Conservation (phyloP, 768 basidiomycete species). For the Boletellus emodensis region DNA sequence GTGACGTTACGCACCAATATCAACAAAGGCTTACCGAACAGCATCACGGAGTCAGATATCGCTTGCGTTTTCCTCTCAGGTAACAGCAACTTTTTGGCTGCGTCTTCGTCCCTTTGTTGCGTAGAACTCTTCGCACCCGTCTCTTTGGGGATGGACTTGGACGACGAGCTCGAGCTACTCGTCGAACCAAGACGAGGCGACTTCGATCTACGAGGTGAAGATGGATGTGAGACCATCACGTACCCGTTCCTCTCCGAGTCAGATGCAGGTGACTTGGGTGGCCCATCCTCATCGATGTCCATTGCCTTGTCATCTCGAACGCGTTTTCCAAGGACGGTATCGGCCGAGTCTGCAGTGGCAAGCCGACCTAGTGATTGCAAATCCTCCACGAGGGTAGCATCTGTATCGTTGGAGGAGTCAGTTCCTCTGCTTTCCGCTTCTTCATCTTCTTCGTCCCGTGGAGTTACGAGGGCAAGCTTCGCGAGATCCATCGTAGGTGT, state of each 20-base stretch:
- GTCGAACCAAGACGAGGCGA: conserved; percentile 30
- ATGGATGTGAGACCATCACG: conserved; percentile 37
- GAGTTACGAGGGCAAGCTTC: conserved; percentile 86
- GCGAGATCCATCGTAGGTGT: conserved; percentile 85
- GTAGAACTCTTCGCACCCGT: conserved; percentile 25
- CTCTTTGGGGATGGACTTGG: conserved; percentile 28
- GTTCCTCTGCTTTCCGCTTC: conserved; percentile 69
- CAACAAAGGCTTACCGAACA: conserved; percentile 63
- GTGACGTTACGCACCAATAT: neutral
- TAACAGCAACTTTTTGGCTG: conserved; percentile 50
- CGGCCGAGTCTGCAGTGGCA: conserved; percentile 32
- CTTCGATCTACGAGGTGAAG: conserved; percentile 35
- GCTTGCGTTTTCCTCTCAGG: conserved; percentile 51
- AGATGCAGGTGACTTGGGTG: conserved; percentile 27
- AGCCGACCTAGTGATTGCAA: conserved; percentile 34
- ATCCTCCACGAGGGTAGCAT: conserved; percentile 86
- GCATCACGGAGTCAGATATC: conserved; percentile 74
- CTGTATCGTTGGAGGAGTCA: conserved; percentile 81
- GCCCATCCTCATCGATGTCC: conserved; percentile 50
- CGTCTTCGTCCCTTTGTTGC: conserved; percentile 19
- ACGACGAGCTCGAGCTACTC: conserved; percentile 29
- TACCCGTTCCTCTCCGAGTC: conserved; percentile 42
- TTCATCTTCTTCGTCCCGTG: conserved; percentile 86
- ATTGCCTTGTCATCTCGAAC: conserved; percentile 45
- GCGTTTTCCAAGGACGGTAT: conserved; percentile 69